Conservation (phyloP, 2,329 filamentous ascomycete species). For the Pseudogymnoascus sp. region DNA sequence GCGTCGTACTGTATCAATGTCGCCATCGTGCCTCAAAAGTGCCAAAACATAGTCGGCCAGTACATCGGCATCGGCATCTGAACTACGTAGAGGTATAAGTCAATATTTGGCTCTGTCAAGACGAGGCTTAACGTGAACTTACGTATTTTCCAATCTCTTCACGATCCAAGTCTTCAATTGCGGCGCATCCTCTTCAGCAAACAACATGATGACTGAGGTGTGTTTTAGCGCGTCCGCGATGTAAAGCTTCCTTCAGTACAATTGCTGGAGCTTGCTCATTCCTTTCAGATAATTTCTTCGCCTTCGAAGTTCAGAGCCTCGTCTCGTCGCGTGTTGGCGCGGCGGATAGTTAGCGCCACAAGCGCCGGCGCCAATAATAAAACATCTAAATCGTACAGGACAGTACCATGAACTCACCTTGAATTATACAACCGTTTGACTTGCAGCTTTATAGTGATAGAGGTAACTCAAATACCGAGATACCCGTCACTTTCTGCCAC, state of each 20-base stretch:
- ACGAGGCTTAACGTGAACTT: slow-evolving; percentile 29
- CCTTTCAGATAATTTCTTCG: slow-evolving; percentile 2
- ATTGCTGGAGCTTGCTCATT: not conserved
- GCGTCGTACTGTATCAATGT: slow-evolving; percentile 54
- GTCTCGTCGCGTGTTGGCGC: slow-evolving; percentile 5
- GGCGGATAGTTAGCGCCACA: slow-evolving; percentile 5
- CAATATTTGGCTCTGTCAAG: slow-evolving; percentile 13
- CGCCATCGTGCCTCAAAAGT: slow-evolving; percentile 63
- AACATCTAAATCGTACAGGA: not conserved
- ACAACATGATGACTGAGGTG: slow-evolving; percentile 44
- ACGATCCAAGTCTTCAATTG: slow-evolving; percentile 71
- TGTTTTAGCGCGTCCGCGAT: not conserved
- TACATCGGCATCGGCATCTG: slow-evolving; percentile 73
- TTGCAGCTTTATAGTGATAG: not conserved
- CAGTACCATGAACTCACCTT: not conserved
- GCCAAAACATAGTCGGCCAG: slow-evolving; percentile 80
- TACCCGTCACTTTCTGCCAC: not conserved
- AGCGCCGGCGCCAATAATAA: not conserved
- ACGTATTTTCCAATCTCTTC: slow-evolving; percentile 69
- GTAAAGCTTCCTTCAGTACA: not conserved
- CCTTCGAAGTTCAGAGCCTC: slow-evolving; percentile 1
- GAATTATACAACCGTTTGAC: not conserved
- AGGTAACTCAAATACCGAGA: not conserved
- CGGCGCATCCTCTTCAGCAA: slow-evolving; percentile 53
- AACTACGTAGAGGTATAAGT: slow-evolving; percentile 39